Conservation (phyloP, 345 rosid species). For the Syzygium oleosum region DNA sequence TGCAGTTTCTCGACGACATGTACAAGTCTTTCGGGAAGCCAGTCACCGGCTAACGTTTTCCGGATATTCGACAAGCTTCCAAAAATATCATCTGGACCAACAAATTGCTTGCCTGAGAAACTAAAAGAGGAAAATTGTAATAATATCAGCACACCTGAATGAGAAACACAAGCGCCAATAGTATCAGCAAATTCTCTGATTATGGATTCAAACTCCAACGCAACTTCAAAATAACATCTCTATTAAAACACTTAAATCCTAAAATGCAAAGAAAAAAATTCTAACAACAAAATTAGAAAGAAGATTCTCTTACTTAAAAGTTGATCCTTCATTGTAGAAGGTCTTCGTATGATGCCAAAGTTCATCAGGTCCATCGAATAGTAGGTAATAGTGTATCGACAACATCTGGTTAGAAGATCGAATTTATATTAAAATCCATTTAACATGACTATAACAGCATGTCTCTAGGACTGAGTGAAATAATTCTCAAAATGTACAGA, state of each 20-base stretch:
- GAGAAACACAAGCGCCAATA: neutral
- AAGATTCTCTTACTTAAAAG: constrained; percentile 49
- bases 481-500: neutral
- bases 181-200: neutral
- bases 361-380: constrained; percentile 85
- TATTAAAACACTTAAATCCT: neutral
- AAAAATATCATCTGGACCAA: constrained; percentile 56
- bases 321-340: constrained; percentile 58
- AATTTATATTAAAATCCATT: neutral
- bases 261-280: neutral
- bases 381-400: constrained; percentile 86
- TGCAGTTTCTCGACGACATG: constrained; percentile 89
- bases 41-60: constrained; percentile 72
- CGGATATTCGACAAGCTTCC: constrained; percentile 47
- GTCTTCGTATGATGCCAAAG: constrained; percentile 64
- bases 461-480: neutral
- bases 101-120: constrained; percentile 40
- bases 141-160: neutral
- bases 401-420: constrained; percentile 47
- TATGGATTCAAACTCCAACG: neutral
- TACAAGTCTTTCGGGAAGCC: constrained; percentile 74
- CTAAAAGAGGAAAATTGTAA: constrained; percentile 17
- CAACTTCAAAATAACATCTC: neutral
- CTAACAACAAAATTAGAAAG: neutral
- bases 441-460: neutral